These are phyloP conservation scores for Entrophospora sp. DNA, from an alignment of 192 early-diverging fungal genomes.

Conservation along the genomic window DNA sequence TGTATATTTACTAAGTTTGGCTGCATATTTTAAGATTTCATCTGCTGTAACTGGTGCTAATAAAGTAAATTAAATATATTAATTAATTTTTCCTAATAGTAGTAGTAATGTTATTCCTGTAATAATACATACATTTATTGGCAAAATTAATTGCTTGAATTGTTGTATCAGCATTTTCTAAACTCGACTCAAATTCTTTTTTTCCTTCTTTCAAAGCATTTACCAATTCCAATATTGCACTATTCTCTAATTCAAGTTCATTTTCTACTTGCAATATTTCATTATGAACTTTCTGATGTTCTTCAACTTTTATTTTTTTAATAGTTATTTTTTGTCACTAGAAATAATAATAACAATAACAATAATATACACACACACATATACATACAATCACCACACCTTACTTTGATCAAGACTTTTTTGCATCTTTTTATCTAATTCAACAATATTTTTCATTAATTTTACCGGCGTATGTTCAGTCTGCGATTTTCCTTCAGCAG, in stretches of 20 bases:
- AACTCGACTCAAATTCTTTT: slow-evolving; percentile 20
- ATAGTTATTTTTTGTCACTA: neutral
- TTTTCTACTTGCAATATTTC: slow-evolving; percentile 30
- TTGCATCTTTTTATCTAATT: slow-evolving; percentile 30
- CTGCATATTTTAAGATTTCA: slow-evolving; percentile 36
- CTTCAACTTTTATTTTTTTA: slow-evolving; percentile 25
- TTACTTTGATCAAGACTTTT: slow-evolving; percentile 33
- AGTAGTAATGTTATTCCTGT: no score
- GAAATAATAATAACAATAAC: no score
- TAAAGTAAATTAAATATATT: neutral
- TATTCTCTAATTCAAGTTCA: slow-evolving; percentile 32
- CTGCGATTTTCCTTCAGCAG: slow-evolving; percentile 3
- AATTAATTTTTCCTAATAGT: no score
- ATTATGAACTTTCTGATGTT: slow-evolving; percentile 32
- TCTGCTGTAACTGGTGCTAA: slow-evolving; percentile 24
- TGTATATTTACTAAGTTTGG: slow-evolving; percentile 35
- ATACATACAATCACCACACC: neutral
- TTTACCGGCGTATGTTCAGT: slow-evolving; percentile 15
- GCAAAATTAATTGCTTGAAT: slow-evolving; percentile 23
- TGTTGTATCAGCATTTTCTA: slow-evolving; percentile 22
- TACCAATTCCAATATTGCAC: slow-evolving; percentile 24
- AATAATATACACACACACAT: neutral
- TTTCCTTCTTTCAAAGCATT: slow-evolving; percentile 21
- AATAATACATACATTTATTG: slow-evolving; percentile 19
- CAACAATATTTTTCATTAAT: slow-evolving; percentile 25